Evolutionary conservation across 805 yeast genomes (phyloP), one percentile per base, ranked within the genome.

Genomic region (Schizosaccharomyces octosporus): DNA sequence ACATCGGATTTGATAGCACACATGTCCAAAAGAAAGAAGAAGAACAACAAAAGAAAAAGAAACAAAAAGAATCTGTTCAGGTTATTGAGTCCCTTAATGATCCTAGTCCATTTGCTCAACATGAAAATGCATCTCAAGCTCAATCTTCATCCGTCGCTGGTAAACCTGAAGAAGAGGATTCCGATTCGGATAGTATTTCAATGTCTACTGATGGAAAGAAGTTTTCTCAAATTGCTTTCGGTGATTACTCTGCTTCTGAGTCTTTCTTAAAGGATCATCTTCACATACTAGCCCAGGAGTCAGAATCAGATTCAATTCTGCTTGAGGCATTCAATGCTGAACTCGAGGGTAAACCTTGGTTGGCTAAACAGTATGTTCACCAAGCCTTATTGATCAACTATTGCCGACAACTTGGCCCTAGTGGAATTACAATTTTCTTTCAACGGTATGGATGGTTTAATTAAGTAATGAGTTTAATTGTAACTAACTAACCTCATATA

Each of bases 311-410:
- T 71, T 87, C 95, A 0, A 79, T 93, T 63, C 76, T 89, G 69
- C 89, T 90, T 96, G 83, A 83, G 24, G 94, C 97, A 0, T 93
- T 93, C 71, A 95, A 90, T 67, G 75, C 76, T 62, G 87, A 87
- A 69, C 75, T 90, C 64, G 80, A 78, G 15, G 84, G 81, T 24
- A 77, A 87, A 59, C 67, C 77, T 0, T 64, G 65, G 5, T 69
- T 71, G 5, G 81, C 95, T 9, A 78, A 76, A 63, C 83, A 80
- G 63, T 79, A 81, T n/a, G 82, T 90, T 57, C 84, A 81, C 70
- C 93, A 87, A 67, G 83, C 95, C 1, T 78, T 86, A 66, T 72
- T 90, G 41, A 69, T 90, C 64, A 95, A 87, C 68, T 90, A 87
- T 69, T 72, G 84, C 61, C 74, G 71, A 9, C 68, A 71, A 43